Base-by-base conservation (phyloP, 495 filamentous ascomycete species). In the Glutinoglossum americanum region DNA sequence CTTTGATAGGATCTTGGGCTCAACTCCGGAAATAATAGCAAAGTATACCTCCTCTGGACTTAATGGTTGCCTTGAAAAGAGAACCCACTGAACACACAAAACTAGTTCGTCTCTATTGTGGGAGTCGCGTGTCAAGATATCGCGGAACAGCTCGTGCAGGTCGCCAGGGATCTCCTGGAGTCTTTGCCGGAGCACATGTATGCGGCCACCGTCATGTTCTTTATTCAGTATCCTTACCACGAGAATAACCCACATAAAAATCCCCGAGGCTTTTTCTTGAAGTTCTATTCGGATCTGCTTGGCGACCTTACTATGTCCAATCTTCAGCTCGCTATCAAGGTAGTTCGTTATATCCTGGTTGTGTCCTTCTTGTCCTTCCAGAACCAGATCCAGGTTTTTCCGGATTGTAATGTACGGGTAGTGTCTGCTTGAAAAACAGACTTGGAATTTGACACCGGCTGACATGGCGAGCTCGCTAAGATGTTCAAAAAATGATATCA, bases 31-130 rank as follows among this genome's bases (percentile, higher is more conserved):
- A 19, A 68, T 56, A 28, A 73, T 65, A 17, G 65, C 70, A 49
- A 61, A 68, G 57, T 73, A 71, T 5, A 71, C 44, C 61, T 73
- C 62, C 39, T 65, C 62, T 0, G 60, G 65, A 3, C 45, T 64
- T 26, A 73, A 32, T 0, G 69, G 69, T 28, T 53, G 48, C 25
- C 58, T 51, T 11, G 71, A 63, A 51, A 67, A 72, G 17, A 73
- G 62, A 7, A 74, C 58, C 66, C 70, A 73, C 30, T 71, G 69
- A 15, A 74, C 59, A 47, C 69, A 74, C 0, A 70, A 59, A 13
- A 72, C 28, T 5, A 71, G 44, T 7, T 66, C 62, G 3, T 65
- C 61, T 21, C 28, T 56, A 56, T 70, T 62, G 1, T 60, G 35
- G 26, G 27, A 0, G 41, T 72, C 68, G 28, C 70, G 57, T 1